Conservation (phyloP, 192 early-diverging fungal species). For the Thamnidium elegans region DNA sequence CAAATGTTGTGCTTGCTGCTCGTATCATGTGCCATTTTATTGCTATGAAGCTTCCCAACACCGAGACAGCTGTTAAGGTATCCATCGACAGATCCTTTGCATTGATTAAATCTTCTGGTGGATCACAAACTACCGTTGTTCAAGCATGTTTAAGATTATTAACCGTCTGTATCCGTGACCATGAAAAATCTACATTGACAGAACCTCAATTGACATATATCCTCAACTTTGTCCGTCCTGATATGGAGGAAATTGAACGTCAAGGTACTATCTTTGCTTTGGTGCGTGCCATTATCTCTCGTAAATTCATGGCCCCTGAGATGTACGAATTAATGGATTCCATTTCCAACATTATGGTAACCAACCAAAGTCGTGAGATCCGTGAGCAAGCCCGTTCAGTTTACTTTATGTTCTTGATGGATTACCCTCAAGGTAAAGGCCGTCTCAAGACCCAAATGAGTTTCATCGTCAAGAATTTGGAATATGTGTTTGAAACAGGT, state of each 20-base stretch:
- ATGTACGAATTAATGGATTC: constrained; percentile 92
- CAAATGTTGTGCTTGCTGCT: constrained; percentile 63
- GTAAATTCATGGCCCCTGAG: constrained; percentile 82
- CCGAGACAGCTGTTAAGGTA: constrained; percentile 63
- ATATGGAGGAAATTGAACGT: constrained; percentile 85
- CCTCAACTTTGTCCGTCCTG: constrained; percentile 77
- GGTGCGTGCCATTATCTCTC: constrained; percentile 81
- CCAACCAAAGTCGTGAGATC: constrained; percentile 71
- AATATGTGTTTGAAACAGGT: constrained; percentile 91
- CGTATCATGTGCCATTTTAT: constrained; percentile 73
- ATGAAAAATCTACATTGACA: constrained; percentile 62
- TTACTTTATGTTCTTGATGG: constrained; percentile 88
- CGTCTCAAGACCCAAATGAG: constrained; percentile 81
- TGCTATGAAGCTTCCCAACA: constrained; percentile 68
- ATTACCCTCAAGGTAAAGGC: constrained; percentile 88
- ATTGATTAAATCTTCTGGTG: constrained; percentile 61
- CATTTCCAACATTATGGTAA: constrained; percentile 83
- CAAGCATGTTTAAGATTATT: constrained; percentile 85
- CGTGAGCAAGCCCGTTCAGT: constrained; percentile 82
- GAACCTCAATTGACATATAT: constrained; percentile 76
- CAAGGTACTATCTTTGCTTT: constrained; percentile 84
- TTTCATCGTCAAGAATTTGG: constrained; percentile 87
- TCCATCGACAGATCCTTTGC: constrained; percentile 78
- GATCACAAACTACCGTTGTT: constrained; percentile 62
- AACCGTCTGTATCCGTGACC: constrained; percentile 76